A percentile compares a stretch with the other conserved stretches of the same genome.
These are phyloP conservation scores for Paecilomyces niveus DNA, from an alignment of 2,329 filamentous ascomycete species.

Conservation along the genomic window DNA sequence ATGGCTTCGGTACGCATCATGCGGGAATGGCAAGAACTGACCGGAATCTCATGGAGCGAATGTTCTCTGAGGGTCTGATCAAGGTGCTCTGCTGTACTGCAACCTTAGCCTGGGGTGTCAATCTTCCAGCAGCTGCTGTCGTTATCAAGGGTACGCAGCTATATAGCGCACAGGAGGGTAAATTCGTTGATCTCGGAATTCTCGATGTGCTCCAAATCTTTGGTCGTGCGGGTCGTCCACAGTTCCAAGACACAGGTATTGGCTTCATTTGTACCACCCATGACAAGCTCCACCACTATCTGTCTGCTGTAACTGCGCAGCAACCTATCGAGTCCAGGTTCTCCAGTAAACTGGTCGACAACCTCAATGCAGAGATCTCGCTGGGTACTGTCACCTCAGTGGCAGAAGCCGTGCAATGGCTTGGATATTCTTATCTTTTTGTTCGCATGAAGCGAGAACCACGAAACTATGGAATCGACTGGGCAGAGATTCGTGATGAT, in stretches of 20 bases:
- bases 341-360: slow-evolving; percentile 88
- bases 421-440: slow-evolving; percentile 95
- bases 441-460: slow-evolving; percentile 93
- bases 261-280: slow-evolving; percentile 96
- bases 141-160: slow-evolving; percentile 97
- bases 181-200: slow-evolving; percentile 93
- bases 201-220: slow-evolving; percentile 97
- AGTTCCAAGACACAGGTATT: slow-evolving; percentile 95
- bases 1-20: slow-evolving; percentile 92
- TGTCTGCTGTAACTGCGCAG: slow-evolving; percentile 89
- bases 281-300: slow-evolving; percentile 87
- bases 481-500: slow-evolving; percentile 82
- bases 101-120: slow-evolving; percentile 97
- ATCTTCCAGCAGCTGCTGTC: slow-evolving; percentile 91
- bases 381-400: slow-evolving; percentile 94
- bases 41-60: slow-evolving; percentile 86
- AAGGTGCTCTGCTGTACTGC: slow-evolving; percentile 98
- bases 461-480: slow-evolving; percentile 89
- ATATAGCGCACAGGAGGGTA: slow-evolving; percentile 92
- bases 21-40: slow-evolving; percentile 94
- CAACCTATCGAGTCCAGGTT: slow-evolving; percentile 97
- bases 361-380: slow-evolving; percentile 90
- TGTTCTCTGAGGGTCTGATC: slow-evolving; percentile 86
- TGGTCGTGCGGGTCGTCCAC: slow-evolving; percentile 91
- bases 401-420: slow-evolving; percentile 88